Base-by-base conservation (phyloP, 441 rosid species). In the Viola pubescens region DNA sequence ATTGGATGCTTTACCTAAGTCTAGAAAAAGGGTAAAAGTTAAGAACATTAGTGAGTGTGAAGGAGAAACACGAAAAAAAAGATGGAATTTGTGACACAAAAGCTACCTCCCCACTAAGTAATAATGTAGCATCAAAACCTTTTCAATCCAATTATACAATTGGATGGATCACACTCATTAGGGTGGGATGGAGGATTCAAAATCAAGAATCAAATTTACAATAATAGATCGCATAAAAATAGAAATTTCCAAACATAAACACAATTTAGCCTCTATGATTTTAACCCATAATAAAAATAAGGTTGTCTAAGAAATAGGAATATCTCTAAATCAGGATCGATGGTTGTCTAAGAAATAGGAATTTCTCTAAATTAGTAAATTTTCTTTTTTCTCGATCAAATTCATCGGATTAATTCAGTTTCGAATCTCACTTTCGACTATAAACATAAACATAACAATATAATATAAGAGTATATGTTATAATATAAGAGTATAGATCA, bases 91-190 rank as follows among this genome's bases (percentile, higher is more conserved):
- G 56, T 9, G 42, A 13, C 42, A 52, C 38, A 5, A 52, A 9
- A 52, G n/a, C 56, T 34, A 37, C 34, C 34, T 26, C 56, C 42
- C 41, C 56, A 52, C 56, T 37, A 11, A 48, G 34, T 48, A 14
- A 5, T 48, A 12, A 13, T 48, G 12, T 48, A 48, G 26, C 52
- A 13, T 48, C 52, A n/a, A 48, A 9, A 7, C 52, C 0, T 48
- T 48, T 48, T 13, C 26, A 12, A 48, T 14, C 6, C 26, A 6
- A 12, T 48, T 48, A 6, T 9, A 16, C 19, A 16, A 16, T 13
- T 19, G 12, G 4, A 3, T 5, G 52, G 52, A 19, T 13, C 26
- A 6, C n/a, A 8, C 16, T 48, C 26, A 2, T 48, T 0, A 12
- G 16, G 16, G 26, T 5, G 13, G 2, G 11, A 46, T 45, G 34